Base-by-base conservation (phyloP, 768 basidiomycete species). In the Chlorophyllum brunneum region DNA sequence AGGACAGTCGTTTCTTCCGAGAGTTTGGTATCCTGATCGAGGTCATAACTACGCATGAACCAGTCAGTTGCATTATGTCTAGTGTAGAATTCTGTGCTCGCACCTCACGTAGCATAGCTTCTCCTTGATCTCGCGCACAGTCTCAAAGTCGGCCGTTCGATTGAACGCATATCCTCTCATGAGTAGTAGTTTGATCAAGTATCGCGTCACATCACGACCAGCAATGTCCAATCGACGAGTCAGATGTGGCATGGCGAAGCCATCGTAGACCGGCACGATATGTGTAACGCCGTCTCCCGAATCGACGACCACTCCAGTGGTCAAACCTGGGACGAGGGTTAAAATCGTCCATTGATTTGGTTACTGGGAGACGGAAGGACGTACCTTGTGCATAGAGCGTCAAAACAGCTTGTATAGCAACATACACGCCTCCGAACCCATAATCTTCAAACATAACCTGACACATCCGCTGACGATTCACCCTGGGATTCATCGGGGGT, bases 131-230 rank as follows among this genome's bases (percentile, higher is more conserved):
- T 97, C 92, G 27, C 95, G 75, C 18, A 99, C 97, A 2, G 97
- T 99, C 75, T 99, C 97, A 62, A 99, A 99, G 72, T 99, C 97
- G 23, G 97, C 97, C 2, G 97, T 99, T 34, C 97, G 85, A 72
- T 99, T 98, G 80, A 99, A 98, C 1, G 97, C 97, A 68, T 99
- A 98, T n/a, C 97, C 97, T n/a, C 95, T 85, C 95, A 98, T 98
- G 60, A 98, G 82, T 29, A 99, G 77, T n/a, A 99, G 80, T 72
- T 98, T 99, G 81, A 99, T 99, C 70, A 99, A 76, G 70, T 99
- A 99, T 61, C 94, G 85, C 40, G 97, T 99, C 41, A 99, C 97
- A 66, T 99, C 97, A 58, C 97, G 85, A 16, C 97, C 97, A 48
- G 97, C 97, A 60, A 99, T 98, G 64, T 99, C 97, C 54, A 99